Evolutionary conservation across 306 rosid genomes (phyloP), one percentile per base, ranked within the genome.

Genomic region (Corylus avellana): DNA sequence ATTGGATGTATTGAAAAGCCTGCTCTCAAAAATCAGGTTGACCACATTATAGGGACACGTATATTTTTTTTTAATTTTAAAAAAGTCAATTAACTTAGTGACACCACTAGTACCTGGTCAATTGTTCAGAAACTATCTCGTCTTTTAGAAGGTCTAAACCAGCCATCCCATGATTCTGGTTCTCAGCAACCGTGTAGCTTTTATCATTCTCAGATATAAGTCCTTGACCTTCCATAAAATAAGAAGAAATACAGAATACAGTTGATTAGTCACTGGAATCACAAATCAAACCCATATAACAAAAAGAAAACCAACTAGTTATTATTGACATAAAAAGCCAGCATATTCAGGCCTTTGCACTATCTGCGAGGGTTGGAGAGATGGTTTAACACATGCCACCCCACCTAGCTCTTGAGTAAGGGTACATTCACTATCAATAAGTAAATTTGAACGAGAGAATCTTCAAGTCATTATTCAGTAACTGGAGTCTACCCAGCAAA

Each of bases 81-180:
- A 56, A n/a, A 56, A 18, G 10, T 8, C 22, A 54, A 75, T 56
- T 48, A 44, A 59, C 74, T 49, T 27, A 54, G 73, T 77, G 48
- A 72, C 63, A 42, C 44, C 27, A 79, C 82, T 51, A 74, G 64
- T 85, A 94, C 98, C 98, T 94, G 73, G 97, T 92, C 72, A 94
- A 85, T 66, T 94, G 98, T 77, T 94, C 98, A n/a, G 97, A 82
- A 77, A 94, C 97, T 85, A 94, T 91, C 70, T 94, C 98, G 68
- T 94, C 97, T 32, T 75, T 86, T 77, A 92, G 77, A 84, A 88
- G 87, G 72, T 88, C 89, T 11, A 80, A 87, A 59, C 70, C 77
- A 79, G 80, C 74, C 77, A 87, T 66, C 84, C 78, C 84, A 64
- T 55, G 83, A 56, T 63, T 78, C 73, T 77, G 84, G 73, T 80